Percentiles rank a stretch among this genome's conserved stretches.
Evolutionary conservation across 345 rosid genomes (phyloP).

Genomic region (Leavenworthia alabamica): DNA sequence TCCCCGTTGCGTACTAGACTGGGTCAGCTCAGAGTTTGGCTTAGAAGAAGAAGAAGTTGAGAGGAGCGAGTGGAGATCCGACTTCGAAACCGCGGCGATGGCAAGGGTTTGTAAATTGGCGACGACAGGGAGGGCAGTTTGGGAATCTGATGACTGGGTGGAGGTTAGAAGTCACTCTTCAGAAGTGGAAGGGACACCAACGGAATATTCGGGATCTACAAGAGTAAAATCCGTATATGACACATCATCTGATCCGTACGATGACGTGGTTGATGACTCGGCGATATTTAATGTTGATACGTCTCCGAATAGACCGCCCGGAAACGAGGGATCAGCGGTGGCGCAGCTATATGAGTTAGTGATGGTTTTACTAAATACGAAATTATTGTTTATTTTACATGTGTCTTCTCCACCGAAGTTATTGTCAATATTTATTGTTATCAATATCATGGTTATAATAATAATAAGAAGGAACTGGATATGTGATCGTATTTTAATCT

Average conservation of each 20-base stretch:
- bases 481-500: conserved; percentile 14
- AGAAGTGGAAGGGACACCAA: conserved; percentile 12
- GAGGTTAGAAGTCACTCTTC: conserved; percentile 34
- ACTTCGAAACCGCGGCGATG: conserved; percentile 12
- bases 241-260: background rate
- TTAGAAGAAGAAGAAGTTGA: conserved; percentile 11
- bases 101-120: conserved; percentile 39
- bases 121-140: conserved; percentile 27
- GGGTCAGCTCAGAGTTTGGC: conserved; percentile 36
- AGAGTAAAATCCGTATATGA: conserved; percentile 2
- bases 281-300: background rate
- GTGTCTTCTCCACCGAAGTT: background rate
- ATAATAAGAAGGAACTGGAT: background rate
- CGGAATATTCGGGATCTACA: conserved; percentile 15
- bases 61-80: background rate
- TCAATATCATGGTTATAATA: background rate
- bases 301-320: background rate
- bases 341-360: background rate
- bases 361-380: background rate
- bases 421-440: background rate
- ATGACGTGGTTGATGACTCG: conserved; percentile 16
- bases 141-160: conserved; percentile 63
- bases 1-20: conserved; percentile 72
- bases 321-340: conserved; percentile 9
- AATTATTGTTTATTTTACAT: background rate